Conservation (phyloP, 1,139 yeast genomes). For the Lodderomyces pseudojiufengensis region DNA sequence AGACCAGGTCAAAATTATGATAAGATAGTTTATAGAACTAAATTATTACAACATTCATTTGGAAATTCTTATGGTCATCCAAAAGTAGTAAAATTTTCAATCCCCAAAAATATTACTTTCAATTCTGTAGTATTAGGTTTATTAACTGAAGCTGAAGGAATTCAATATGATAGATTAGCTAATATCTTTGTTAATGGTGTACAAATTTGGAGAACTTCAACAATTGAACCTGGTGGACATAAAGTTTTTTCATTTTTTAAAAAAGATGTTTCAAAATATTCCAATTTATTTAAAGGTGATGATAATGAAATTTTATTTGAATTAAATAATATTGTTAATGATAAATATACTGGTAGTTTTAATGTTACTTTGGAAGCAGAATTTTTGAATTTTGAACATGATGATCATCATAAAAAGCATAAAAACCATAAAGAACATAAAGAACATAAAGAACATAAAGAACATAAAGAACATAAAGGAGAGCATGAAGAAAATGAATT, state of each 20-base stretch:
- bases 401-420: conserved; percentile 5
- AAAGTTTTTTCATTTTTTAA: conserved; percentile 43
- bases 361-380: conserved; percentile 49
- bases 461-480: conserved; percentile 1
- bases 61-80: conserved; percentile 39
- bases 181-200: conserved; percentile 63
- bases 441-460: conserved; percentile 3
- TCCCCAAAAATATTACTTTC: conserved; percentile 37
- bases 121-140: conserved; percentile 61
- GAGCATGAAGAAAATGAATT: too few relatives aligned
- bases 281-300: conserved; percentile 43
- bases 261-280: conserved; percentile 65
- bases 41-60: conserved; percentile 32
- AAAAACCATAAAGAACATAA: neutral
- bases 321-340: conserved; percentile 62
- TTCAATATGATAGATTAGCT: conserved; percentile 75
- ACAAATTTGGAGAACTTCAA: conserved; percentile 81
- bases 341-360: conserved; percentile 59
- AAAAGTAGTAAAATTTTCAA: conserved; percentile 20
- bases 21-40: conserved; percentile 21
- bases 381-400: conserved; percentile 33
- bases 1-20: conserved; percentile 29
- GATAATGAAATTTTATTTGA: conserved; percentile 44
- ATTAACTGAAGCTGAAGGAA: conserved; percentile 57
- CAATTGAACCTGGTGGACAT: conserved; percentile 69